Evolutionary conservation across 768 basidiomycete species (phyloP), one percentile per base, ranked within the genome.

Genomic region (Psilocybe tampanensis): DNA sequence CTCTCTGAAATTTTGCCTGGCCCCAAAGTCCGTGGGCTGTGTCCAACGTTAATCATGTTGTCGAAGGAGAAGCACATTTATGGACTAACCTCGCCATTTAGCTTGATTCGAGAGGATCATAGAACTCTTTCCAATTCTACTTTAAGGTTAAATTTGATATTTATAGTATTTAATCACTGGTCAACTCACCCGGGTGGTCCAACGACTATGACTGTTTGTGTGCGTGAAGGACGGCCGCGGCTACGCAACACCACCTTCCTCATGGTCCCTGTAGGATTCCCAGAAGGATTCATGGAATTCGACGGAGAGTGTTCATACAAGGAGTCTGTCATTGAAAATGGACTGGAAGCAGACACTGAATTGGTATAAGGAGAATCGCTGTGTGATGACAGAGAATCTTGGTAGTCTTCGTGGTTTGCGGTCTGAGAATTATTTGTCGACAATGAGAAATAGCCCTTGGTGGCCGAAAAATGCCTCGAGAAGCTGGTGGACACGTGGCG

Each of bases 1-100:
- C 75, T 47, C 74, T 80, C 61, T 87, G 83, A 59, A 89, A 89
- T 70, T 89, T 89, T 7, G 88, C 87, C 60, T 89, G 87, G 13
- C 88, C 88, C 88, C 88, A 90, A 5, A 89, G 76, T 3, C 88
- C 88, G 60, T 88, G 86, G 19, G 80, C 83, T 85, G 47, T 5
- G 3, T 15, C 22, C 29, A 58, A 23, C 7, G 12, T 58, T 33
- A 48, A 60, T 18, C 45, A 39, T 34, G 21, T 47, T 7, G 29
- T 13, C 26, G 9, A 15, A 11, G n/a, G n/a, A n/a, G 44, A 52
- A 13, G 24, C 2, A 47, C 9, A 44, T 8, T 45, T 4, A 42
- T 15, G 44, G 54, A 59, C 77, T 66, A 63, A 84, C 86, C 78
- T 72, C 88, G 70, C 88, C 88, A 90, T 66, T 84, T 85, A 4